Conservation (phyloP, 495 filamentous ascomycete species). For the Aspergillus nidulans region DNA sequence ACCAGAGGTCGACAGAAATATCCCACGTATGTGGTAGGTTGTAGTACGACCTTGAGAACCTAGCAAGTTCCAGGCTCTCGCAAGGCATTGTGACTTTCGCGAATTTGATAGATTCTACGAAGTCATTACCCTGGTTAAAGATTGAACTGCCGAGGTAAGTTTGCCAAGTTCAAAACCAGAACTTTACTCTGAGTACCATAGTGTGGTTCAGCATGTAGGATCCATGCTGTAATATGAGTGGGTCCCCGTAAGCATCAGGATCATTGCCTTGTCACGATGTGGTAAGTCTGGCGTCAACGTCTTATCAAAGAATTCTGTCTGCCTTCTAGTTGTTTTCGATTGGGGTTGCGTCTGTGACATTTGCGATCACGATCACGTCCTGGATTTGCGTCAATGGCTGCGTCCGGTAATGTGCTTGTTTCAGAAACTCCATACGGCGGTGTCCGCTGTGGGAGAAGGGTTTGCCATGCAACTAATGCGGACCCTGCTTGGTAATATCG, state of each 20-base stretch:
- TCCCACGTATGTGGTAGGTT: too few species aligned
- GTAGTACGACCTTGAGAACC: too few species aligned
- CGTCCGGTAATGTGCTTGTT: too few species aligned
- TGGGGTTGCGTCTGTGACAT: too few species aligned
- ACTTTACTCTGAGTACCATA: neutral
- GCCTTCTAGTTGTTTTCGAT: neutral
- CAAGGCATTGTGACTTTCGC: too few species aligned
- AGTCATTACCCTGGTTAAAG: neutral
- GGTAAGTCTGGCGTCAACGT: conserved; percentile 8
- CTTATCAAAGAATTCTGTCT: neutral
- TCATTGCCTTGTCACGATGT: conserved; percentile 2
- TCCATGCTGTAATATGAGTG: neutral
- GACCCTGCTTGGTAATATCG: neutral
- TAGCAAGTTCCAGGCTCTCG: too few species aligned
- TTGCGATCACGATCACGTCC: too few species aligned
- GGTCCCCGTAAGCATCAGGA: neutral
- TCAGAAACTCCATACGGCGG: too few species aligned
- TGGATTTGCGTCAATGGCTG: too few species aligned
- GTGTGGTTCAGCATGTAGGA: neutral
- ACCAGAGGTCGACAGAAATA: too few species aligned
- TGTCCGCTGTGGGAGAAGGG: too few species aligned
- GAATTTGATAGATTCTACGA: neutral
- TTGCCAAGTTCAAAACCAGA: neutral
- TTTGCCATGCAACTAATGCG: too few species aligned
- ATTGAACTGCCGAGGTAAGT: neutral